These are phyloP conservation scores for Metrosideros polymorpha DNA, from an alignment of 441 rosid genomes.

Conservation along the genomic window DNA sequence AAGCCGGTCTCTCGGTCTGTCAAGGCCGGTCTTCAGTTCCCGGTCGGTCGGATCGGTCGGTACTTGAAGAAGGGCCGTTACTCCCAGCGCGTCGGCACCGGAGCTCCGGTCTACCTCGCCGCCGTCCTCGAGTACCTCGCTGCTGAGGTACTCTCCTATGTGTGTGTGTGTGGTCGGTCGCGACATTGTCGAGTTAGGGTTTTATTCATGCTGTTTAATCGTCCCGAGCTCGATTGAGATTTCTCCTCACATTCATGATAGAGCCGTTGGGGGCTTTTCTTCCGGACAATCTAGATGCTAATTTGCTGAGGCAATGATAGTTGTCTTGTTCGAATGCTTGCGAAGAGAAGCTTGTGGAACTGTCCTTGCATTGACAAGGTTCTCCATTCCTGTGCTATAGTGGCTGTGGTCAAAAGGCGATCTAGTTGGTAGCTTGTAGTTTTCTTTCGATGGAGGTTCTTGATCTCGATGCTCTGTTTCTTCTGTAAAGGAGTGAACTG, in stretches of 20 bases:
- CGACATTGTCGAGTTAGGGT: not conserved
- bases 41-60: slow-evolving; percentile 28
- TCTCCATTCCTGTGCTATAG: not conserved
- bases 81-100: slow-evolving; percentile 14
- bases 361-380: not conserved
- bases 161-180: too few relatives aligned
- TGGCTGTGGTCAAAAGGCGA: not conserved
- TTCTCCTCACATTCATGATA: not conserved
- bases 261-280: not conserved
- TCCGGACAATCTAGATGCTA: not conserved
- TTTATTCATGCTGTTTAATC: not conserved
- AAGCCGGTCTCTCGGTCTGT: slow-evolving; percentile 25
- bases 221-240: not conserved
- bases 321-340: not conserved
- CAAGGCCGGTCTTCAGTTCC: slow-evolving; percentile 32
- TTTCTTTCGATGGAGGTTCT: not conserved
- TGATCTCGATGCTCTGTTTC: not conserved
- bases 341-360: not conserved
- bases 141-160: slow-evolving; percentile 48
- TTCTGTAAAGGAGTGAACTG: not conserved
- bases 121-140: slow-evolving; percentile 49
- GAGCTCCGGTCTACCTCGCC: slow-evolving; percentile 29
- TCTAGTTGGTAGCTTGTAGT: not conserved
- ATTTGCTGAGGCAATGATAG: not conserved
- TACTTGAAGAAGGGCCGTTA: slow-evolving; percentile 19